Evolutionary conservation across 352 stramenopile genomes (phyloP), one percentile per base, ranked within the genome.

Genomic region (Phytophthora multivora): DNA sequence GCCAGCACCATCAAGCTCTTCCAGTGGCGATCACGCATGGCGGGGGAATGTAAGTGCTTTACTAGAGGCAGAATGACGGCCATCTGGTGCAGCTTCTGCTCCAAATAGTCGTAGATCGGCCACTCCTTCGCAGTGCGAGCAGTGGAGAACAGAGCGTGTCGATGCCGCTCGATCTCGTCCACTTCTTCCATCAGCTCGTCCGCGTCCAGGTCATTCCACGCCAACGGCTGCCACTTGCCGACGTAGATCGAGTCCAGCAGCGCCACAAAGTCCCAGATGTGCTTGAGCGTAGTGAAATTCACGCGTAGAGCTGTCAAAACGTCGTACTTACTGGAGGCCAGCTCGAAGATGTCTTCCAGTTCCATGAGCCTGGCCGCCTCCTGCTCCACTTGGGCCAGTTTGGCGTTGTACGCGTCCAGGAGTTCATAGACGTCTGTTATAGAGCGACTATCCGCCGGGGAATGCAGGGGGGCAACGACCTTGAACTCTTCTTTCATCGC

Each of bases 341-440:
- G 71, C 63, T 99, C 96, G 68, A 98, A 99, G 65, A 98, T 94
- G 43, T 98, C 95, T 66, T 98, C 95, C 11, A 98, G 75, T 49
- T 98, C 89, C 30, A 97, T 77, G 46, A 97, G 74, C 26, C 74
- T 75, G n/a, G 73, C 53, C 15, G 87, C 88, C 69, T 98, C 85
- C 0, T 79, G 63, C 61, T 98, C 95, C 21, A 97, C 75, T 7
- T 88, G 65, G 28, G 71, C 50, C 16, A 98, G 43, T 51, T 90
- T 91, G 3, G 53, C 54, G 38, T 96, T 83, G 60, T 97, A 97
- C 8, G 71, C 75, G 62, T 98, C 90, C 52, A 98, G 80, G 21
- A 86, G 77, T 0, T 71, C 66, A 60, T 98, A 98, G 5, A 93
- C 93, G 10, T 96, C 80, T 4, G 76, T 58, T 33, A 87, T 79